Base-by-base conservation (phyloP, 768 basidiomycete species). In the Panus rudis region DNA sequence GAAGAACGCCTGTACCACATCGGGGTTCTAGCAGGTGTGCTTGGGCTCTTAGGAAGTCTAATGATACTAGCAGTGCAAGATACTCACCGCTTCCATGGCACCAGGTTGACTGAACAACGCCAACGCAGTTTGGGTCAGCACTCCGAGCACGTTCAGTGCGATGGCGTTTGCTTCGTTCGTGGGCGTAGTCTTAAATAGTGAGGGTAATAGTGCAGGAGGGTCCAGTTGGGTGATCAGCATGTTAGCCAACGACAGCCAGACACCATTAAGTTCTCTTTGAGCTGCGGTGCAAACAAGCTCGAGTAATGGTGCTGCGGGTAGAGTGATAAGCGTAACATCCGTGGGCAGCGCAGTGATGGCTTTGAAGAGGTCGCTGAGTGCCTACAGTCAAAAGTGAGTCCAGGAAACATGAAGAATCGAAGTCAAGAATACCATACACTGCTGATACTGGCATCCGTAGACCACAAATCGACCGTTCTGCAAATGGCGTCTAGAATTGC, bases 1-100 rank as follows among this genome's bases (percentile, higher is more conserved):
- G 63, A 93, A 94, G 61, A 92, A 93, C 20, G 80, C 81, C 57
- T 92, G 90, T 13, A 91, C 88, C 21, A 94, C 77, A 58, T 94
- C 92, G 0, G 92, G 92, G 56, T 94, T 90, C 90, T 94, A 25
- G 12, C 31, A 13, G 19, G 20, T 12, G 14, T 21, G 20, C 16
- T 14, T 28, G 17, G 22, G 3, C 12, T 6, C 6, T 24, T 7
- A 39, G 8, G 13, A 3, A 3, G 42, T 10, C 23, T 28, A 13
- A 16, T 30, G 24, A 30, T 16, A 31, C 19, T 24, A 14, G 16
- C 7, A 42, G 39, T 28, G 20, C n/a, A n/a, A 42, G 4, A 20
- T 13, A 64, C 81, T 47, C 53, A 90, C 88, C 47, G 67, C 68
- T 54, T 80, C 79, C 84, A 90, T 84, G 7, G 73, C 77, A 2